Evolutionary conservation across 129 eudicot genomes (phyloP).

Genomic region (Smallanthus sonchifolius): DNA sequence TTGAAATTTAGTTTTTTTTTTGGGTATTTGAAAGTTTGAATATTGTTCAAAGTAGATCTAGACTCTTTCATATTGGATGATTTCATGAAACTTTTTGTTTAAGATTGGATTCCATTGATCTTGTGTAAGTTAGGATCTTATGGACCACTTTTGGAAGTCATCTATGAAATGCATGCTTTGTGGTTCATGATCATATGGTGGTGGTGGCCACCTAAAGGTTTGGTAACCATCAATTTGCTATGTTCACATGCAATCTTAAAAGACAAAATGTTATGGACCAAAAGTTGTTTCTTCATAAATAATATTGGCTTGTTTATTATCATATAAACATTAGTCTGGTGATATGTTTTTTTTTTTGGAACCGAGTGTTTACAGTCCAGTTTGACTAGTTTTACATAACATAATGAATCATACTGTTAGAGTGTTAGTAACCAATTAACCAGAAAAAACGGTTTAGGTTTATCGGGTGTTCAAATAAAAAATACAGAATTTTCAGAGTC

Average conservation of each 20-base stretch:
- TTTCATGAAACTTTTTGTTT: conserved; percentile 9
- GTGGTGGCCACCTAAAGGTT: conserved; percentile 31
- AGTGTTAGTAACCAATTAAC: no score
- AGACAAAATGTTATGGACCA: conserved; percentile 12
- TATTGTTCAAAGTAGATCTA: conserved; percentile 2
- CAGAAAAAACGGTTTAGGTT: background rate
- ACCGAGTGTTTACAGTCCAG: background rate
- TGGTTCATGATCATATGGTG: conserved; percentile 6
- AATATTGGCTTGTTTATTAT: background rate
- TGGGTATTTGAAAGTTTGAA: background rate
- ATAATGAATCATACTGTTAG: no score
- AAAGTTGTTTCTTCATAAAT: background rate
- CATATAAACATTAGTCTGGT: background rate
- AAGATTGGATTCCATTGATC: conserved; percentile 8
- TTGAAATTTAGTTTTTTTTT: no score
- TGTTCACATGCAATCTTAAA: conserved; percentile 32
- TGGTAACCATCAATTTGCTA: conserved; percentile 21
- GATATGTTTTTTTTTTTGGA: background rate
- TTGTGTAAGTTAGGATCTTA: conserved; percentile 21
- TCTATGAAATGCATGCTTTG: background rate
- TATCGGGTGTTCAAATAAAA: no score
- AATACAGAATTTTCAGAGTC: background rate
- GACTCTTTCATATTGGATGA: conserved; percentile 12
- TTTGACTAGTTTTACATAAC: no score
- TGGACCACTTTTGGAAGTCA: conserved; percentile 34